Evolutionary conservation across 306 rosid genomes (phyloP), one percentile per base, ranked within the genome.

Genomic region (Lithocarpus polystachyus): DNA sequence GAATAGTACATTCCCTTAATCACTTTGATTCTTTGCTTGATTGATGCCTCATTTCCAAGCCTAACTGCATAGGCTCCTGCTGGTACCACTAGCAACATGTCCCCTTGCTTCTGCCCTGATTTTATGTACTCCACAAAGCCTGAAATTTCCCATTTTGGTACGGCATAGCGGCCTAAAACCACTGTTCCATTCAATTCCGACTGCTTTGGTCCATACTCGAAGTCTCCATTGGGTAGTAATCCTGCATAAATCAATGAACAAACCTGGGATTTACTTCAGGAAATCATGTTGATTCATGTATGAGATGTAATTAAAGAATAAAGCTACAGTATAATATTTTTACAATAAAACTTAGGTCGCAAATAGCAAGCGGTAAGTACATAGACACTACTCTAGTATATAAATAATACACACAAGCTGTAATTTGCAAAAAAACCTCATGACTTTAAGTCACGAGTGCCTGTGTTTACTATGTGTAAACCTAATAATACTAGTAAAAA

Each of bases 91-190:
- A 95, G 90, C 57, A 95, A 71, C 99, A 95, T 95, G 88, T 95
- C 99, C 4, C 99, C 99, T n/a, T 95, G 99, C 79, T 89, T 95
- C 33, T 93, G 96, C 3, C 99, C 99, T 0, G 99, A 90, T 74
- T 93, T 91, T 57, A 95, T 90, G 92, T 95, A 95, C 84, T 95
- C 99, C 0, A 95, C 97, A 19, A 89, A 87, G 0, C 99, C 99
- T 0, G 98, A 85, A 1, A 87, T 88, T 71, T 91, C 94, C 99
- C 99, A 95, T 35, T 80, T 81, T 19, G 99, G 99, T 18, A 95
- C 83, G 1, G 98, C 83, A 48, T 76, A 70, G 3, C 80, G 79
- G 4, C 96, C 97, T 0, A 57, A 73, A 68, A 95, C 94, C 75
- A 84, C 93, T 24, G 97, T 88, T 1, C 98, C 99, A 15, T 88